phyloP scores from a whole-genome alignment of 2,329 filamentous ascomycete genomes.

The Phymatotrichopsis omnivora region DNA sequence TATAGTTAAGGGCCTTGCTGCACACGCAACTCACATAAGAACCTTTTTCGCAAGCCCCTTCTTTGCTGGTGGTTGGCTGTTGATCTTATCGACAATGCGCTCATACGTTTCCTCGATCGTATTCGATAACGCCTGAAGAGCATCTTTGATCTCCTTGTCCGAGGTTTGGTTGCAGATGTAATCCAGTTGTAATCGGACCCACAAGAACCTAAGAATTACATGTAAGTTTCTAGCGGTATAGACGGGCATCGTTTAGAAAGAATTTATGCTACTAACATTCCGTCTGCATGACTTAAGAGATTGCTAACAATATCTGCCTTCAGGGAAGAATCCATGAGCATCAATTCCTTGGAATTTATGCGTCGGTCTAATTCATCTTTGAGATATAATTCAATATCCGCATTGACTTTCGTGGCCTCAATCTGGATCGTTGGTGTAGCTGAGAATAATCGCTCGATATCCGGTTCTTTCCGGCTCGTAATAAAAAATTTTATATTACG shows the following conservation, averaged over 20 bases:
- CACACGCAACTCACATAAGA: slow-evolving; percentile 7
- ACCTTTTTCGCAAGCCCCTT: not conserved
- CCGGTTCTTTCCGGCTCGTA: not conserved
- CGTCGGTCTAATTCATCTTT: slow-evolving; percentile 5
- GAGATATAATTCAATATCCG: slow-evolving; percentile 11
- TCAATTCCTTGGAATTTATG: not conserved
- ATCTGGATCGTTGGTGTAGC: slow-evolving; percentile 6
- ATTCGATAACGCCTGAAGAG: not conserved
- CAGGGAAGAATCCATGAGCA: too few relatives aligned
- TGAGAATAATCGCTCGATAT: slow-evolving; percentile 10
- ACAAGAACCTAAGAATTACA: slow-evolving; percentile 18
- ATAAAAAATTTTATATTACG: too few relatives aligned
- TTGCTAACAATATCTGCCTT: too few relatives aligned
- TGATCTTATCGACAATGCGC: slow-evolving; percentile 8
- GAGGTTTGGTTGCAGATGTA: slow-evolving; percentile 8
- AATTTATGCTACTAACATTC: too few relatives aligned
- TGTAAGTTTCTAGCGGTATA: too few relatives aligned
- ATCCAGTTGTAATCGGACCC: slow-evolving; percentile 14
- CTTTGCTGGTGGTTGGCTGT: not conserved
- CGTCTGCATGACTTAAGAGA: too few relatives aligned
- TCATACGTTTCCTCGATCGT: slow-evolving; percentile 8
- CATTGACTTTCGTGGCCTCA: slow-evolving; percentile 1
- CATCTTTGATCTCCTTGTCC: not conserved
- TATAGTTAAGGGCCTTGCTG: not conserved
- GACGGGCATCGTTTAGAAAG: too few relatives aligned